Evolutionary conservation across 2,329 filamentous ascomycete species (phyloP).

Genomic region (Rhynchosporium agropyri): DNA sequence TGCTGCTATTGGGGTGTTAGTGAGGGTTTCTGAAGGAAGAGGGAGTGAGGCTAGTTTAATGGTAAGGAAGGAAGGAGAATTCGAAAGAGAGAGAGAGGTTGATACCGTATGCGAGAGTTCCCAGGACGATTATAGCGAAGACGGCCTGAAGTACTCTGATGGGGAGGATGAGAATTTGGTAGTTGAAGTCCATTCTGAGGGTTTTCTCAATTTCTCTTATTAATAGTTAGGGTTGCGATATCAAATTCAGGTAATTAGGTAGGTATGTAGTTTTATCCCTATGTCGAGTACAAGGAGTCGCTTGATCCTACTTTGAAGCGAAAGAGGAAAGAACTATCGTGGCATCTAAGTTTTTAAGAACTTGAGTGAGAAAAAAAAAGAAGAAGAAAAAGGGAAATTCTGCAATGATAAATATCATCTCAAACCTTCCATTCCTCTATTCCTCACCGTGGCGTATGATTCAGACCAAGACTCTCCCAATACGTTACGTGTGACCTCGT

Average conservation of each 20-base stretch:
- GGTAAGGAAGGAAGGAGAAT: conserved; percentile 11
- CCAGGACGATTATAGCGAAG: conserved; percentile 74
- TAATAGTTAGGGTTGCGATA: conserved; percentile 4
- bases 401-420: neutral
- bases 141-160: conserved; percentile 68
- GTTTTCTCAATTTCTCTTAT: conserved; percentile 17
- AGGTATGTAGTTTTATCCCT: neutral
- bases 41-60: neutral
- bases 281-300: too few species aligned
- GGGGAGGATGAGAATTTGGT: conserved; percentile 55
- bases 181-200: conserved; percentile 50
- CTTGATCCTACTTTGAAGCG: neutral
- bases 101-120: conserved; percentile 71
- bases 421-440: neutral
- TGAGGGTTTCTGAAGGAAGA: neutral
- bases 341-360: neutral
- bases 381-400: neutral
- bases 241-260: neutral
- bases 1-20: conserved; percentile 55
- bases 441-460: neutral
- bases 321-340: neutral
- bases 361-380: neutral
- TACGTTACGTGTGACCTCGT: conserved; percentile 11
- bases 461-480: neutral
- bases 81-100: conserved; percentile 35